These are phyloP conservation scores for Penicillium maclennaniae DNA, from an alignment of 495 filamentous ascomycete species.

Conservation along the genomic window DNA sequence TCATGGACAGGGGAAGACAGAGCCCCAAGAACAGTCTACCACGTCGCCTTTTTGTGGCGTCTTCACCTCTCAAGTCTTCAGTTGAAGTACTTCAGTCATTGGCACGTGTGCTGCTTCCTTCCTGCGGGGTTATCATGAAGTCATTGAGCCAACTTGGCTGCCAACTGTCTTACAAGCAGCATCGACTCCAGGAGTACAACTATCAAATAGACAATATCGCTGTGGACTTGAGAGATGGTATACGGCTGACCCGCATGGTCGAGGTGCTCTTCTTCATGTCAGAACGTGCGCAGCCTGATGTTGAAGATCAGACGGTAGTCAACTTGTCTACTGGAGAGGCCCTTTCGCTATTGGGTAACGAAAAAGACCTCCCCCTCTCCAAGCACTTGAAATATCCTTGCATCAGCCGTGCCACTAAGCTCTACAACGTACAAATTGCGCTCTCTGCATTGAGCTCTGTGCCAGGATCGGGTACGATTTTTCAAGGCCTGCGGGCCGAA, in stretches of 20 bases:
- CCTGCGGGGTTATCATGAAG: slow-evolving; percentile 55
- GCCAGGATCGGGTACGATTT: slow-evolving; percentile 28
- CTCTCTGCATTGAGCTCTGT: slow-evolving; percentile 48
- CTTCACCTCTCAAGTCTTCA: slow-evolving; percentile 56
- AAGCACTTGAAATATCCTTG: slow-evolving; percentile 59
- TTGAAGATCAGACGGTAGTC: slow-evolving; percentile 6
- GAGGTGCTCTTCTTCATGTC: slow-evolving; percentile 54
- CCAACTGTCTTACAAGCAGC: slow-evolving; percentile 50
- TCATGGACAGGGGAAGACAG: slow-evolving; percentile 51
- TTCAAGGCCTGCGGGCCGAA: slow-evolving; percentile 46
- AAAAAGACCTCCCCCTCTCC: slow-evolving; percentile 43
- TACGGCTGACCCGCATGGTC: slow-evolving; percentile 56
- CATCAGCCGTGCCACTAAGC: slow-evolving; percentile 52
- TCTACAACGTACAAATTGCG: slow-evolving; percentile 60
- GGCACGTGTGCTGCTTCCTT: slow-evolving; percentile 51
- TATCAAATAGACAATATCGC: slow-evolving; percentile 60
- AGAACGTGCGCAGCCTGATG: slow-evolving; percentile 5
- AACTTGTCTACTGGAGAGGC: slow-evolving; percentile 12
- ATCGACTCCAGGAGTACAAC: slow-evolving; percentile 55
- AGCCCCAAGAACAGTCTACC: slow-evolving; percentile 26
- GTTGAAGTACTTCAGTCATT: slow-evolving; percentile 50
- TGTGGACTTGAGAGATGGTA: slow-evolving; percentile 61
- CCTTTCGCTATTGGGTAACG: slow-evolving; percentile 11
- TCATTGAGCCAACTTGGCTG: slow-evolving; percentile 55
- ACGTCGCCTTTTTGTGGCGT: slow-evolving; percentile 41